Percentiles rank a stretch among this genome's conserved stretches.
phyloP scores from a whole-genome alignment of 2,329 filamentous ascomycete species.

The Penicillium polonicum region DNA sequence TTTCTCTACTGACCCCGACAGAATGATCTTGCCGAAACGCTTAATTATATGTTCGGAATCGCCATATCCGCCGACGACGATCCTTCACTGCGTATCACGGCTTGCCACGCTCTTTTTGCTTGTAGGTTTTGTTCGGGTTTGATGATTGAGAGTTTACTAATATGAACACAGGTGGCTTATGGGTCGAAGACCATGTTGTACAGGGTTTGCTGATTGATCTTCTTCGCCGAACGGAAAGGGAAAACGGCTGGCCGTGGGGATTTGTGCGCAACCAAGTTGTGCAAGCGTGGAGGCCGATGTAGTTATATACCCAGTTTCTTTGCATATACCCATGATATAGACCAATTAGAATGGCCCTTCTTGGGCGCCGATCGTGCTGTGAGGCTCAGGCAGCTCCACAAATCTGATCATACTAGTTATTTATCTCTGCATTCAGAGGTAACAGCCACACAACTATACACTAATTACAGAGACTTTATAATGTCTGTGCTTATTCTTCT shows the following conservation, averaged over 20 bases:
- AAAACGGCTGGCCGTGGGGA: constrained; percentile 13
- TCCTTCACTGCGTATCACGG: constrained; percentile 34
- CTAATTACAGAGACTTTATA: neutral
- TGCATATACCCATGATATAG: neutral
- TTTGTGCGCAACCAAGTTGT: constrained; percentile 7
- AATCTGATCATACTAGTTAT: neutral
- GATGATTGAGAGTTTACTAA: neutral
- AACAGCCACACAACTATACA: neutral
- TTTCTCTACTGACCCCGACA: constrained; percentile 8
- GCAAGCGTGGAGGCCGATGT: constrained; percentile 6
- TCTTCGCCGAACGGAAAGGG: constrained; percentile 10
- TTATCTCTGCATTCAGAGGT: neutral
- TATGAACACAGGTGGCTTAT: constrained; percentile 24
- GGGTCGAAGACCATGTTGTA: constrained; percentile 31
- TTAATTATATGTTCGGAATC: constrained; percentile 35
- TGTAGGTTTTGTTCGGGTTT: constrained; percentile 21
- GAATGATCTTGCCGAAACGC: constrained; percentile 29
- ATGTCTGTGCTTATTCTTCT: too few relatives aligned
- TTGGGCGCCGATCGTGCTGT: neutral
- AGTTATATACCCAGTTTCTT: neutral
- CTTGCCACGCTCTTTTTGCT: constrained; percentile 35
- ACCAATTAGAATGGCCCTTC: neutral
- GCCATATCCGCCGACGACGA: constrained; percentile 36
- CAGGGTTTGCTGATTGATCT: constrained; percentile 9
- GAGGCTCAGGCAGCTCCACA: neutral